A percentile compares a stretch with the other conserved stretches of the same genome.
phyloP scores from a whole-genome alignment of 768 basidiomycete species.

The Boletus insuetus region DNA sequence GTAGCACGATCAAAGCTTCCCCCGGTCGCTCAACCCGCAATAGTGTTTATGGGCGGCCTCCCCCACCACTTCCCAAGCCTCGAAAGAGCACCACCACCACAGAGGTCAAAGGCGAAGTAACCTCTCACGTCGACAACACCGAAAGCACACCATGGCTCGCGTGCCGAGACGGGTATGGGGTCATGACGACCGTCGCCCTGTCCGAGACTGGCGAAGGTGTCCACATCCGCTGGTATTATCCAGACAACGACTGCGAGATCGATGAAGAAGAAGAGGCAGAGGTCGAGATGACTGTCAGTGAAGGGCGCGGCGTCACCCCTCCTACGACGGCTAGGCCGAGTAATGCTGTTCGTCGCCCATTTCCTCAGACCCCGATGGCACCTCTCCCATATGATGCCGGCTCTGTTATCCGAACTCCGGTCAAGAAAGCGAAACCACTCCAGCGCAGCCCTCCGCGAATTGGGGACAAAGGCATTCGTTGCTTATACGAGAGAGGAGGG shows the following conservation, averaged over 20 bases:
- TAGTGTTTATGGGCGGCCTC: slow-evolving; percentile 19
- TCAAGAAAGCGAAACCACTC: slow-evolving; percentile 28
- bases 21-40: slow-evolving; percentile 23
- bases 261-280: slow-evolving; percentile 8
- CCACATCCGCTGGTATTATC: slow-evolving; percentile 22
- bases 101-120: neutral
- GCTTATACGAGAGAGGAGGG: slow-evolving; percentile 13
- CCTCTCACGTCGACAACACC: neutral
- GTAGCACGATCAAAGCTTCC: slow-evolving; percentile 15
- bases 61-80: slow-evolving; percentile 3
- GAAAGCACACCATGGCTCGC: slow-evolving; percentile 15
- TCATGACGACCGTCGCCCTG: slow-evolving; percentile 11
- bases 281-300: slow-evolving; percentile 11
- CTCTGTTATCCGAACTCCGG: slow-evolving; percentile 29
- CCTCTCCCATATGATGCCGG: slow-evolving; percentile 26
- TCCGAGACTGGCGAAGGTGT: slow-evolving; percentile 23
- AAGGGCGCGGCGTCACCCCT: slow-evolving; percentile 19
- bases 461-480: slow-evolving; percentile 27
- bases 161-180: slow-evolving; percentile 14
- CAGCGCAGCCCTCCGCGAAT: slow-evolving; percentile 29
- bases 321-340: neutral
- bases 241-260: slow-evolving; percentile 1
- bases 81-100: slow-evolving; percentile 1
- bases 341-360: neutral
- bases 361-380: slow-evolving; percentile 21